A percentile compares a stretch with the other conserved stretches of the same genome.
These are phyloP conservation scores for Fomitopsis pulvina DNA, from an alignment of 768 basidiomycete genomes.

Conservation along the genomic window DNA sequence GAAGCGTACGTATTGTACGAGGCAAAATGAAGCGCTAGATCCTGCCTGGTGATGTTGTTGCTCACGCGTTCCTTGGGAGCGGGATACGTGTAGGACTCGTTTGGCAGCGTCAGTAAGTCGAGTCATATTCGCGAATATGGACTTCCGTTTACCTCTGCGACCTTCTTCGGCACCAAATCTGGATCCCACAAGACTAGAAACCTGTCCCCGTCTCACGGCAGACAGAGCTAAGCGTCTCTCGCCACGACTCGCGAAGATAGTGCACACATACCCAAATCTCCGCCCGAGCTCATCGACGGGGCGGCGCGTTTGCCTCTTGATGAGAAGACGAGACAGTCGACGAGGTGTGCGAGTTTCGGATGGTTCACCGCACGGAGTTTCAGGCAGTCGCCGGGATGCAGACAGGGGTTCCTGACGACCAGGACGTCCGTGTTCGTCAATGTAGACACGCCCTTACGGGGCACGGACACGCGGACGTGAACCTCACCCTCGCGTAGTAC, in stretches of 20 bases:
- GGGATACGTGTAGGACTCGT: conserved; percentile 61
- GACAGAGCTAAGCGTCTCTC: background rate
- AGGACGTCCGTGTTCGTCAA: conserved; percentile 56
- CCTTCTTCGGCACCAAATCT: conserved; percentile 48
- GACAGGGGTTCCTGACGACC: conserved; percentile 62
- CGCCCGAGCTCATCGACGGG: conserved; percentile 66
- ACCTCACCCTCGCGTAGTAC: conserved; percentile 60
- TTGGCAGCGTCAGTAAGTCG: background rate
- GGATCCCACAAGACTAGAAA: conserved; percentile 69
- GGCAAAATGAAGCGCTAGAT: conserved; percentile 62
- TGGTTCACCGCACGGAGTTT: conserved; percentile 55
- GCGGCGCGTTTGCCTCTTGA: conserved; percentile 54
- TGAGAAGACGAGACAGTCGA: conserved; percentile 66
- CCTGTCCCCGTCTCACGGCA: conserved; percentile 41
- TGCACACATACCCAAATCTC: conserved; percentile 45
- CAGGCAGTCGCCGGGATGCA: conserved; percentile 63
- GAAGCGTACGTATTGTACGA: conserved; percentile 50
- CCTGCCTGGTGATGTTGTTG: conserved; percentile 42
- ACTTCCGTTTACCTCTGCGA: conserved; percentile 39
- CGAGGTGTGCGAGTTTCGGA: conserved; percentile 44
- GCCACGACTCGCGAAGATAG: background rate
- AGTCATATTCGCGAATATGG: background rate
- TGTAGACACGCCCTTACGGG: conserved; percentile 45
- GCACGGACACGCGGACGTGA: conserved; percentile 49
- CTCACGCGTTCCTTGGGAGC: conserved; percentile 48